Percentiles rank a stretch among this genome's conserved stretches.
These are phyloP conservation scores for Hypoxylon sp. DNA, from an alignment of 2,329 filamentous ascomycete species.

Conservation along the genomic window DNA sequence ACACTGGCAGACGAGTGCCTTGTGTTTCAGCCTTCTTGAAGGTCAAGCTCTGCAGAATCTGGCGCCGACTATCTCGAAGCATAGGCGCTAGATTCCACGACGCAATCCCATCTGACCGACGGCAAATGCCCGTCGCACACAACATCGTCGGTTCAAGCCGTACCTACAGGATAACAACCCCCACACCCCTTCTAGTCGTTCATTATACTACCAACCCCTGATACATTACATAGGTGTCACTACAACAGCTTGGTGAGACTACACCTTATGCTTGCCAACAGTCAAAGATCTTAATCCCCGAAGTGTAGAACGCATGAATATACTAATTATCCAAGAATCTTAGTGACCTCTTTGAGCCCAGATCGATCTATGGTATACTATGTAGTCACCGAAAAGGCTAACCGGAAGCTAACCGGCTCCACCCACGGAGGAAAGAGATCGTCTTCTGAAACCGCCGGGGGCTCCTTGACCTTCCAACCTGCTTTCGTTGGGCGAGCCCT, in stretches of 20 bases:
- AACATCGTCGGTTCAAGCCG: slow-evolving; percentile 20
- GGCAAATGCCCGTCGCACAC: slow-evolving; percentile 26
- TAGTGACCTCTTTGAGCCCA: slow-evolving; percentile 22
- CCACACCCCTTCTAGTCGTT: slow-evolving; percentile 4
- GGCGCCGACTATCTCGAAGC: slow-evolving; percentile 24
- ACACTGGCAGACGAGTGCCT: slow-evolving; percentile 48
- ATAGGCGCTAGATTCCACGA: slow-evolving; percentile 25
- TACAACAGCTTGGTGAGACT: slow-evolving; percentile 3
- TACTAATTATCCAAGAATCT: slow-evolving; percentile 13
- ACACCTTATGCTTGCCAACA: not conserved
- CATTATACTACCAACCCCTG: slow-evolving; percentile 9
- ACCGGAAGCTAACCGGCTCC: slow-evolving; percentile 46
- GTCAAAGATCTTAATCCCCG: not conserved
- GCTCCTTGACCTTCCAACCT: slow-evolving; percentile 33
- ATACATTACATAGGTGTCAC: slow-evolving; percentile 18
- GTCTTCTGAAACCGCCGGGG: slow-evolving; percentile 48
- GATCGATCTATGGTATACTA: slow-evolving; percentile 37
- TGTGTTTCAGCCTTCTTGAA: slow-evolving; percentile 49
- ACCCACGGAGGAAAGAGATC: slow-evolving; percentile 45
- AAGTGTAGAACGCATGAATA: slow-evolving; percentile 11
- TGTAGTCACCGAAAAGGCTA: slow-evolving; percentile 31
- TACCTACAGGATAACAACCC: slow-evolving; percentile 22
- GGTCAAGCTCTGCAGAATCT: slow-evolving; percentile 22
- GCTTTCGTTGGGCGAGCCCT: slow-evolving; percentile 31
- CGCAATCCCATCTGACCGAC: slow-evolving; percentile 33